A percentile compares a stretch with the other conserved stretches of the same genome.
phyloP scores from a whole-genome alignment of 2,329 filamentous ascomycete species.

The Setomelanomma holmii region DNA sequence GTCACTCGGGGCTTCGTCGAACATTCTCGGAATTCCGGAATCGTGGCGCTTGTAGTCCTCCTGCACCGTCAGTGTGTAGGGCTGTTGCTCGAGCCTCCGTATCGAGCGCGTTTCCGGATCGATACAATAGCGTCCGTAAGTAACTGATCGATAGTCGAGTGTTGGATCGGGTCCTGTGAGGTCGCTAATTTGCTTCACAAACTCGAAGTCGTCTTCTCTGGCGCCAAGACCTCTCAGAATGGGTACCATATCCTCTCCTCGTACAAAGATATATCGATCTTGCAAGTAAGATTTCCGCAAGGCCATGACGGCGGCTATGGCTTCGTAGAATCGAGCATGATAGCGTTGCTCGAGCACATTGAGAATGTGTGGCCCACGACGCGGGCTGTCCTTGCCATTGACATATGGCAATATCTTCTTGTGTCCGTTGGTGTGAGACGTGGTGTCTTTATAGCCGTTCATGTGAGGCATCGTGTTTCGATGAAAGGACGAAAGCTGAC shows the following conservation, averaged over 20 bases:
- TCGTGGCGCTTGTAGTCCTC: constrained; percentile 8
- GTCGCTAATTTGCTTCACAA: constrained; percentile 4
- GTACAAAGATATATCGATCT: constrained; percentile 2
- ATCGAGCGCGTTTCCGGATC: constrained; percentile 7
- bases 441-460: neutral
- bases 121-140: constrained; percentile 4
- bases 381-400: neutral
- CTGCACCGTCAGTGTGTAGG: constrained; percentile 3
- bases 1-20: constrained; percentile 3
- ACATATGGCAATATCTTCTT: neutral
- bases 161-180: constrained; percentile 4
- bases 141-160: constrained; percentile 4
- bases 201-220: constrained; percentile 3
- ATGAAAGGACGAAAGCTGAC: too few species aligned
- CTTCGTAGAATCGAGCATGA: constrained; percentile 2
- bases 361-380: neutral
- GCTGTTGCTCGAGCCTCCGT: neutral
- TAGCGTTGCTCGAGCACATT: constrained; percentile 3
- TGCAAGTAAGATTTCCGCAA: neutral
- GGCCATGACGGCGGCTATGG: constrained; percentile 3
- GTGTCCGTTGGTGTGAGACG: neutral
- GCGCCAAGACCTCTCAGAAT: constrained; percentile 3
- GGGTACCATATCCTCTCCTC: constrained; percentile 3
- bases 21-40: constrained; percentile 2
- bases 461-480: neutral